phyloP scores from a whole-genome alignment of 768 basidiomycete species.

The Auriscalpium orientale region DNA sequence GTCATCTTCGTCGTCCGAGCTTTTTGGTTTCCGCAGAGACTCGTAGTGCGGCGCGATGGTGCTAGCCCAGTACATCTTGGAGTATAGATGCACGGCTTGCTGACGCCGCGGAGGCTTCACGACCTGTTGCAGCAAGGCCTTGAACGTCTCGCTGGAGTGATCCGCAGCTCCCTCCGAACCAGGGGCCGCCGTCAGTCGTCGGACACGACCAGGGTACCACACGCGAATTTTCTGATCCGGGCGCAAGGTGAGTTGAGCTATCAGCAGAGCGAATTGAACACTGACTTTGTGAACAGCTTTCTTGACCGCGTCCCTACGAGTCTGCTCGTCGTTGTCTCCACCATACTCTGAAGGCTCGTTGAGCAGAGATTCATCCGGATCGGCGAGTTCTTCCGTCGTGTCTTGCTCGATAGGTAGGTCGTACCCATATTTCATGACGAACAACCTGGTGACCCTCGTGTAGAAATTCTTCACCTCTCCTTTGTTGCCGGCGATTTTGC shows the following conservation, averaged over 20 bases:
- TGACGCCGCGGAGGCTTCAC: neutral
- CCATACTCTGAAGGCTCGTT: neutral
- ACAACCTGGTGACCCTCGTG: neutral
- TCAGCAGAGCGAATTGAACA: neutral
- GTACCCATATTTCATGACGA: neutral
- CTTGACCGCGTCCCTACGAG: neutral
- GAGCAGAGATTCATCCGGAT: neutral
- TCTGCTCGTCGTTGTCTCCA: neutral
- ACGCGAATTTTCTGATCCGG: neutral
- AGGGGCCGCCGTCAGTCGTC: neutral
- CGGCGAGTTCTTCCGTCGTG: neutral
- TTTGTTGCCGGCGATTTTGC: neutral
- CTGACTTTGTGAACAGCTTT: neutral
- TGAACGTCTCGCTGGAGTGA: neutral
- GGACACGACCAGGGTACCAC: neutral
- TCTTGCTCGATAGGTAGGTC: neutral
- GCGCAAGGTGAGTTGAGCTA: neutral
- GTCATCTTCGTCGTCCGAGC: no score
- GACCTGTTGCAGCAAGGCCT: neutral
- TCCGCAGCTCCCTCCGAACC: neutral
- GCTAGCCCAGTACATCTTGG: neutral
- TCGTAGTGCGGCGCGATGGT: neutral
- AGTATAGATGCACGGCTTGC: neutral
- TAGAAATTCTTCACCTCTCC: neutral
- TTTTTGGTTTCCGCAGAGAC: no score